Evolutionary conservation across 1,284 basidiomycete species (phyloP).

Genomic region (Pterula multifida): DNA sequence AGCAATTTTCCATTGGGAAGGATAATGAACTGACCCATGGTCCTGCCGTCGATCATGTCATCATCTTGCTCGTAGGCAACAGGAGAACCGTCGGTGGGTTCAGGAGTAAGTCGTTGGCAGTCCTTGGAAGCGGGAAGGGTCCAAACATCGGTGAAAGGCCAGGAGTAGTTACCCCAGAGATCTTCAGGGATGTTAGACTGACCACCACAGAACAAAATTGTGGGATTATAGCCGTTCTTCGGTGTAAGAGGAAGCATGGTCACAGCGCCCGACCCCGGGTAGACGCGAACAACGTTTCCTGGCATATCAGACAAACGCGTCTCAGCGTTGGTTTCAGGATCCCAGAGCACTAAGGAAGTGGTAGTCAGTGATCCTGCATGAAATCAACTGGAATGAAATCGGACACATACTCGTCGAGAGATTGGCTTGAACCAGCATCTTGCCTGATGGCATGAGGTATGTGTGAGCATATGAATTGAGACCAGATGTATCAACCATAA

Average conservation of each 20-base stretch:
- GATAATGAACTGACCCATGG: constrained; percentile 57
- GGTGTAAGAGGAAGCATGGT: constrained; percentile 77
- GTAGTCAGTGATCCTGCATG: constrained; percentile 9
- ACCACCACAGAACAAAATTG: constrained; percentile 74
- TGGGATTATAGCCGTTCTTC: constrained; percentile 69
- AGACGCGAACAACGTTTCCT: constrained; percentile 52
- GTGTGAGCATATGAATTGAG: constrained; percentile 58
- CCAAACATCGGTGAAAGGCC: constrained; percentile 41
- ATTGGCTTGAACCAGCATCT: constrained; percentile 39
- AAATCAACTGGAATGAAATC: not conserved
- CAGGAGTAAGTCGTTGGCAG: constrained; percentile 56
- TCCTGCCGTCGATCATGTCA: constrained; percentile 50
- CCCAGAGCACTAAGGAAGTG: constrained; percentile 31
- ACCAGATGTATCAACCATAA: constrained; percentile 75
- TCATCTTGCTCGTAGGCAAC: constrained; percentile 58
- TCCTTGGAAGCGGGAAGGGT: constrained; percentile 34
- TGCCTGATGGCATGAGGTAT: constrained; percentile 43
- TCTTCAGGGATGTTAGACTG: constrained; percentile 43
- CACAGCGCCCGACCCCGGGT: constrained; percentile 73
- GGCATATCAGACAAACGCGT: constrained; percentile 38
- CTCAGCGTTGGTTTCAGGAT: constrained; percentile 38
- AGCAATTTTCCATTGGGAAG: constrained; percentile 48
- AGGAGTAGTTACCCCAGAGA: constrained; percentile 50
- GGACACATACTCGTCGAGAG: constrained; percentile 26
- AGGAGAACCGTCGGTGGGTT: constrained; percentile 41